A percentile compares a stretch with the other conserved stretches of the same genome.
Conservation (phyloP, 1,284 basidiomycete genomes). For the Tilletia indica region DNA sequence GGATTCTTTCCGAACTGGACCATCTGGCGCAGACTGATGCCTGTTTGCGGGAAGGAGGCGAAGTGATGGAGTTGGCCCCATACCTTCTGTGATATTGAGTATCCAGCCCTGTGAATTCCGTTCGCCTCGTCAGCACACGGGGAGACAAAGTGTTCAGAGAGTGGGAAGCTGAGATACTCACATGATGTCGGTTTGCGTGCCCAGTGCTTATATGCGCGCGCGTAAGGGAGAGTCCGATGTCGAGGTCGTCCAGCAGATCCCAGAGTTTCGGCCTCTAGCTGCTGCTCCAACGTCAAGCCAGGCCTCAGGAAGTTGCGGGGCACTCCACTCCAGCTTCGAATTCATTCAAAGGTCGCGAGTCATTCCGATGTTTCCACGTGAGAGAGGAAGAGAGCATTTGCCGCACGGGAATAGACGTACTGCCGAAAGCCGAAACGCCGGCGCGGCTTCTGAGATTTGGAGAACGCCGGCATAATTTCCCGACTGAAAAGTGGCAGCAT, state of each 20-base stretch:
- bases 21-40: conserved; percentile 55
- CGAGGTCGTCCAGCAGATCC: not conserved
- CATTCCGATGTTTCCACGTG: no score
- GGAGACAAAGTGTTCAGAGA: not conserved
- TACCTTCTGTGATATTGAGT: conserved; percentile 47
- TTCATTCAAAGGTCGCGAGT: no score
- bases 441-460: no score
- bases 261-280: no score
- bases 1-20: conserved; percentile 54
- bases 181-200: not conserved
- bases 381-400: no score
- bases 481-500: no score
- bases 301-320: no score
- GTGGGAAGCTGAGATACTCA: not conserved
- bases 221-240: not conserved
- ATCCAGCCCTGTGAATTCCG: conserved; percentile 20
- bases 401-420: no score
- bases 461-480: no score
- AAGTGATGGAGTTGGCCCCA: conserved; percentile 53
- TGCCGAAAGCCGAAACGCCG: no score
- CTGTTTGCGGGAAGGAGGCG: conserved; percentile 53
- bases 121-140: not conserved
- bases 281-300: no score
- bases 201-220: not conserved
- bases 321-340: no score